These are phyloP conservation scores for Mimosa bimucronata DNA, from an alignment of 306 rosid genomes.

Conservation along the genomic window DNA sequence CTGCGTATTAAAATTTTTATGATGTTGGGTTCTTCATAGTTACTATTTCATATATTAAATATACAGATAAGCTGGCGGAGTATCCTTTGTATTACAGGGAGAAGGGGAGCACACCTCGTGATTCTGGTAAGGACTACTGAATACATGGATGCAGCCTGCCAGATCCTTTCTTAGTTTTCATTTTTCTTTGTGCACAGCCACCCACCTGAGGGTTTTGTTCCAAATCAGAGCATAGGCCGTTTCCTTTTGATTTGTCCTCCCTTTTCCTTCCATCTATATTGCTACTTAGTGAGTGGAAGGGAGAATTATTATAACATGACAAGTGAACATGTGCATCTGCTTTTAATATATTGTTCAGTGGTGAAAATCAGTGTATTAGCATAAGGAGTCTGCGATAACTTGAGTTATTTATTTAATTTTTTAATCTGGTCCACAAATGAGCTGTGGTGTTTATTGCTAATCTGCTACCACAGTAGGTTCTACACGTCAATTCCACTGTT, in stretches of 20 bases:
- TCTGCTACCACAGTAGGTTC: slow-evolving; percentile 31
- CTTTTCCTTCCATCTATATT: slow-evolving; percentile 23
- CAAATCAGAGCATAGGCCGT: slow-evolving; percentile 25
- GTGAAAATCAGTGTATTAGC: background rate
- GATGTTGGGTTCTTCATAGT: slow-evolving; percentile 25
- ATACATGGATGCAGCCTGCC: slow-evolving; percentile 32
- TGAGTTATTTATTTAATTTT: background rate
- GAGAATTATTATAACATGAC: slow-evolving; percentile 1
- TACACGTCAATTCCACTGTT: slow-evolving; percentile 22
- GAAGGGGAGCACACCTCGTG: slow-evolving; percentile 63
- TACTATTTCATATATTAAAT: slow-evolving; percentile 34
- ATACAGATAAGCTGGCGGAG: slow-evolving; percentile 75
- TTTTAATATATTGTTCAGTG: background rate
- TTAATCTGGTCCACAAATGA: slow-evolving; percentile 5
- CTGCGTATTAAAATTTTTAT: slow-evolving; percentile 6
- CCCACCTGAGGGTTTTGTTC: background rate
- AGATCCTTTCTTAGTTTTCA: slow-evolving; percentile 12
- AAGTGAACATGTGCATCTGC: background rate
- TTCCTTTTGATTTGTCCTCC: slow-evolving; percentile 20
- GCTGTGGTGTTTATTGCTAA: slow-evolving; percentile 4
- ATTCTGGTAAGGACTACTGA: slow-evolving; percentile 59
- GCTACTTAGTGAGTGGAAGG: slow-evolving; percentile 26
- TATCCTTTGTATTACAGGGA: slow-evolving; percentile 68
- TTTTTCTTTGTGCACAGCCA: background rate
- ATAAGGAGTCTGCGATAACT: background rate